Evolutionary conservation across 169 alveolate species (phyloP).

Genomic region (Plasmodium adleri): DNA sequence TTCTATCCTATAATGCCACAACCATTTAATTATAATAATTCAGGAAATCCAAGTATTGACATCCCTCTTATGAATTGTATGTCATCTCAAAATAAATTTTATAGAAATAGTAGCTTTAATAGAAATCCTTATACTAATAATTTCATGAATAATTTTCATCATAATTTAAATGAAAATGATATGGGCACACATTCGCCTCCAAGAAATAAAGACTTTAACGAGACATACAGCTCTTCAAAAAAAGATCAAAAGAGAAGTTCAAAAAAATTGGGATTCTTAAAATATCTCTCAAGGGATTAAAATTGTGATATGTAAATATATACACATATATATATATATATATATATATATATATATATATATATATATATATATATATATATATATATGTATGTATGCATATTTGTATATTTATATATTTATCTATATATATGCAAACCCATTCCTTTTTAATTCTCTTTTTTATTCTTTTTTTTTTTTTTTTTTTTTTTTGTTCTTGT

Average conservation of each 20-base stretch:
- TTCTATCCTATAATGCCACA: slow-evolving; percentile 38
- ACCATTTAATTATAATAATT: slow-evolving; percentile 28
- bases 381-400: background rate
- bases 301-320: slow-evolving; percentile 6
- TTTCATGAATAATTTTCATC: background rate
- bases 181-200: slow-evolving; percentile 12
- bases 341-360: slow-evolving; percentile 12
- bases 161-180: slow-evolving; percentile 13
- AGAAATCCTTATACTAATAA: slow-evolving; percentile 18
- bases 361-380: background rate
- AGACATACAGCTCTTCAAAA: slow-evolving; percentile 12
- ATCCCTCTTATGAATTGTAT: slow-evolving; percentile 20
- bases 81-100: slow-evolving; percentile 20
- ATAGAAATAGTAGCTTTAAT: slow-evolving; percentile 3
- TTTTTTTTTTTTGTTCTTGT: background rate
- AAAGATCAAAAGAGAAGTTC: slow-evolving; percentile 30
- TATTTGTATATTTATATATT: background rate
- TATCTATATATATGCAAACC: background rate
- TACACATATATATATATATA: background rate
- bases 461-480: no score
- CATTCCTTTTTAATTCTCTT: no score
- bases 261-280: slow-evolving; percentile 48
- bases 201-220: slow-evolving; percentile 42
- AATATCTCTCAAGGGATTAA: slow-evolving; percentile 37
- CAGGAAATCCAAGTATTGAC: slow-evolving; percentile 7